Evolutionary conservation across 1,284 basidiomycete species (phyloP), one percentile per base, ranked within the genome.

Genomic region (Schizopora paradoxa): DNA sequence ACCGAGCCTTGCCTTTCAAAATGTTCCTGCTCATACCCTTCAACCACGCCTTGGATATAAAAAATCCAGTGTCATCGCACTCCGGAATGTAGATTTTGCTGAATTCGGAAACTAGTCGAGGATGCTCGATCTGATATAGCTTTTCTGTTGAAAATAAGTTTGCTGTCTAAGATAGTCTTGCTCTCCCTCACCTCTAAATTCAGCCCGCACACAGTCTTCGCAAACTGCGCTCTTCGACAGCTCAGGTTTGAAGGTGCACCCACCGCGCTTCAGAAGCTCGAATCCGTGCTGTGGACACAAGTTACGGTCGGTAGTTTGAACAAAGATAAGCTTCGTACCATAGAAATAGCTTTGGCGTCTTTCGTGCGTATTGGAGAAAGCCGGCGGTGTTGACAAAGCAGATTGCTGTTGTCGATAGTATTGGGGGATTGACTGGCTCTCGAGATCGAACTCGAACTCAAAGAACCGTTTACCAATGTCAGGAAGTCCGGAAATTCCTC

Each of bases 21-120:
- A n/a, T n/a, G n/a, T n/a, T n/a, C n/a, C n/a, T n/a, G n/a, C n/a
- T n/a, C 51, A 45, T 52, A 84, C 87, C 86, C 73, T 74, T 83
- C 3, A 86, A 58, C 88, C 88, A 91, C 8, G 64, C 59, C 56
- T 82, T 86, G 1, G 88, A 89, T 56, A 90, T 77, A 81, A 82
- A 87, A 57, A 71, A 81, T 8, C 76, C 75, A n/a, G 57, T 53
- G 23, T 65, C 63, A 41, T 71, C 69, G 14, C 67, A 66, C 16
- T 65, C 65, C 4, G 68, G 61, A 27, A 69, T 64, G 40, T 68
- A 67, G 4, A 78, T 58, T 4, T 71, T 65, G 37, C 83, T 77
- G 48, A 87, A 80, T 39, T 68, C 62, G n/a, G 64, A 61, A 1
- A 84, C 77, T 11, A 72, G 56, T 43, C 65, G 69, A 23, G 80